Conservation (phyloP, 306 rosid genomes). For the Hippophae gyantsensis region DNA sequence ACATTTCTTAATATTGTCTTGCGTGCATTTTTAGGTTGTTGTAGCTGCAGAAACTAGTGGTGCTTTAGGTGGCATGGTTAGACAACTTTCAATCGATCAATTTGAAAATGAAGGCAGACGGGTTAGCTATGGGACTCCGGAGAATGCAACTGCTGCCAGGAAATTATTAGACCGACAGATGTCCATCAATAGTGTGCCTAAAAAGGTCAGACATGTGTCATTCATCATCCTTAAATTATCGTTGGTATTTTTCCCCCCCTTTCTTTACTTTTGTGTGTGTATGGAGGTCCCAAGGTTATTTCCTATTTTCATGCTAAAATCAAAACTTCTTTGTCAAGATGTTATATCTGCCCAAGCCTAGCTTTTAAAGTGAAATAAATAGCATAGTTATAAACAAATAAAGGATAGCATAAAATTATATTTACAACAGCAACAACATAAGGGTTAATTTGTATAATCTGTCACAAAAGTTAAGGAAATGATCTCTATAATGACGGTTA, state of each 20-base stretch:
- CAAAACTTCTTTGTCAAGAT: too few relatives aligned
- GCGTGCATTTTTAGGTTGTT: slow-evolving; percentile 63
- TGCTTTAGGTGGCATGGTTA: slow-evolving; percentile 97
- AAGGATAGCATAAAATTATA: too few relatives aligned
- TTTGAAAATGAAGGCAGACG: slow-evolving; percentile 99
- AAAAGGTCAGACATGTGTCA: slow-evolving; percentile 45
- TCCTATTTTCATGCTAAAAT: too few relatives aligned
- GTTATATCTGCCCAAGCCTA: too few relatives aligned
- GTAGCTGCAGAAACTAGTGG: slow-evolving; percentile 99
- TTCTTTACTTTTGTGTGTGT: background rate
- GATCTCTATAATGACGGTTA: too few relatives aligned
- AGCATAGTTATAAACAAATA: too few relatives aligned
- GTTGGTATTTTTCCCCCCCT: background rate
- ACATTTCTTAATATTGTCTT: slow-evolving; percentile 11
- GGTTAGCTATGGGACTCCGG: slow-evolving; percentile 96
- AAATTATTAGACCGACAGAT: slow-evolving; percentile 93
- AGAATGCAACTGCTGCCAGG: slow-evolving; percentile 97
- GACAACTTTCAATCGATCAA: slow-evolving; percentile 98
- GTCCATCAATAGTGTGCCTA: slow-evolving; percentile 95
- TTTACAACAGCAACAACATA: too few relatives aligned
- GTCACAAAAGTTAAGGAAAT: too few relatives aligned
- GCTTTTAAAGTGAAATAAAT: too few relatives aligned
- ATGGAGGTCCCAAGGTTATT: too few relatives aligned
- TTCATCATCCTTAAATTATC: background rate
- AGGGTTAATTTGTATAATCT: too few relatives aligned